phyloP scores from a whole-genome alignment of 148 eudicot genomes.

The Hydrangea macrophylla region DNA sequence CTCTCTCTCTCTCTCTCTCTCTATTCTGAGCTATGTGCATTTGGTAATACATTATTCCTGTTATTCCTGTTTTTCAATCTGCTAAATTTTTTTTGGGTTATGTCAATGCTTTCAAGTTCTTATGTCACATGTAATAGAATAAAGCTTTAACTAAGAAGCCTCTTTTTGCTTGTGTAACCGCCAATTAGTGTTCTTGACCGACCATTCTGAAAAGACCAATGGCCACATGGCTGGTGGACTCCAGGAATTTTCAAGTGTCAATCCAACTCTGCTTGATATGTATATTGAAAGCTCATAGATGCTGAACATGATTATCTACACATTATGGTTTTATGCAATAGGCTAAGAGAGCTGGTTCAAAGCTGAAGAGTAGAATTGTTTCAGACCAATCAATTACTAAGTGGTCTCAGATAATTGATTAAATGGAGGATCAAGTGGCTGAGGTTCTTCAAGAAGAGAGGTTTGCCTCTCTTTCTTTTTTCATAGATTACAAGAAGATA shows the following conservation, averaged over 20 bases:
- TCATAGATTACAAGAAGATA: too few species aligned
- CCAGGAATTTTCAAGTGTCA: too few species aligned
- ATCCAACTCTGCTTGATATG: background rate
- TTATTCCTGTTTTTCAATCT: too few species aligned
- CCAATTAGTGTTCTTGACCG: too few species aligned
- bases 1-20: conserved; percentile 18
- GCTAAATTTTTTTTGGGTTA: too few species aligned
- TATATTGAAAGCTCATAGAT: background rate
- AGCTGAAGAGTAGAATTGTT: conserved; percentile 76
- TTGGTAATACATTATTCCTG: conserved; percentile 2
- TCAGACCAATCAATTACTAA: conserved; percentile 74
- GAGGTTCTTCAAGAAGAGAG: conserved; percentile 77
- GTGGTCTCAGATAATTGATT: conserved; percentile 74
- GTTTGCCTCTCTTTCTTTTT: too few species aligned
- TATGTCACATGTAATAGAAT: too few species aligned
- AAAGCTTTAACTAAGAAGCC: too few species aligned
- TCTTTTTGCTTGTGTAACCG: too few species aligned
- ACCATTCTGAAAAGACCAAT: too few species aligned
- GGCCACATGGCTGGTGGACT: too few species aligned
- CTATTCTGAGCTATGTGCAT: conserved; percentile 1
- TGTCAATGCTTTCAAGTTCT: too few species aligned
- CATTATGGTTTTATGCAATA: conserved; percentile 12
- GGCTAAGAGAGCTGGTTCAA: conserved; percentile 87
- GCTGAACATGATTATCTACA: background rate
- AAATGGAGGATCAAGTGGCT: conserved; percentile 88